Percentiles rank a stretch among this genome's conserved stretches.
Conservation (phyloP, 257 asterid genomes). For the Ilex asprella region DNA sequence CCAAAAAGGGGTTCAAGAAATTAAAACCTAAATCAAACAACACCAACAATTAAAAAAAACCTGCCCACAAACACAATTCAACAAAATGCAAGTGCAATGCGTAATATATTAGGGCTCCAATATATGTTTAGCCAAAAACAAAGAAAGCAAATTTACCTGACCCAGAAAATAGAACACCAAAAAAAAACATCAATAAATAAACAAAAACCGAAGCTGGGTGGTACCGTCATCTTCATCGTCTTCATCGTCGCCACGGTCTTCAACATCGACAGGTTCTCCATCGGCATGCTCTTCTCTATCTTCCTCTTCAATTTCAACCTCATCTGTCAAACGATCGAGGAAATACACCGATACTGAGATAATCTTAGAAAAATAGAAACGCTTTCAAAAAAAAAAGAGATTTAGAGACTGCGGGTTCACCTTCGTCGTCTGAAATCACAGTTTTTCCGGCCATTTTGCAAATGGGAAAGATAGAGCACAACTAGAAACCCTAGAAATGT, state of each 20-base stretch:
- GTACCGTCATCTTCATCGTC: constrained; percentile 1
- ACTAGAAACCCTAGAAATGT: not conserved
- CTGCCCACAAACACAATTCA: too few relatives aligned
- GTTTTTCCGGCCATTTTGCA: not conserved
- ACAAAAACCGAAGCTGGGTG: not conserved
- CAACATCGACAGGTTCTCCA: not conserved
- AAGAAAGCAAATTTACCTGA: too few relatives aligned
- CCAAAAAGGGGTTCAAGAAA: too few relatives aligned
- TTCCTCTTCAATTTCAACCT: not conserved
- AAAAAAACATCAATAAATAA: not conserved
- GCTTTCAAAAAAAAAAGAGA: not conserved
- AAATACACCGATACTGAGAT: not conserved
- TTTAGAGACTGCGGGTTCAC: not conserved
- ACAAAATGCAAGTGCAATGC: too few relatives aligned
- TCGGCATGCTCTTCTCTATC: not conserved
- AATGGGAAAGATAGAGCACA: not conserved
- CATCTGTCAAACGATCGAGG: not conserved
- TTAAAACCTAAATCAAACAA: too few relatives aligned
- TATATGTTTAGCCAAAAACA: too few relatives aligned
- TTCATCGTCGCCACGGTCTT: not conserved
- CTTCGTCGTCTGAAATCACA: not conserved
- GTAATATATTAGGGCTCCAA: too few relatives aligned
- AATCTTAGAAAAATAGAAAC: too few relatives aligned
- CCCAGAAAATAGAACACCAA: not conserved
- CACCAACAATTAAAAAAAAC: too few relatives aligned